Percentiles rank a stretch among this genome's conserved stretches.
phyloP scores from a whole-genome alignment of 768 basidiomycete species.

The Agrocybe praecox region DNA sequence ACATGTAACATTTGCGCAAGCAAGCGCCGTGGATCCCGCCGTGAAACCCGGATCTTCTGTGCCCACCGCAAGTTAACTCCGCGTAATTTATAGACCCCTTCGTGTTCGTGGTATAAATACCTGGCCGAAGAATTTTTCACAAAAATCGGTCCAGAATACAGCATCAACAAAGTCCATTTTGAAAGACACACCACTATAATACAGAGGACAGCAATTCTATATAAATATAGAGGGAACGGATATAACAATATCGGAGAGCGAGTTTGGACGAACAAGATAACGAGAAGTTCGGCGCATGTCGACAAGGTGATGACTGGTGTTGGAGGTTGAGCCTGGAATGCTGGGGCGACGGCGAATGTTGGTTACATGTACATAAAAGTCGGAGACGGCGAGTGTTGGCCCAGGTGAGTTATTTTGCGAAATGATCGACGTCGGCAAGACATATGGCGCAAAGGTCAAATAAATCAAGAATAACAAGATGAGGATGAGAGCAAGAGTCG shows the following conservation, averaged over 20 bases:
- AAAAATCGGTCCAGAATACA: background rate
- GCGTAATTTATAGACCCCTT: too few species aligned
- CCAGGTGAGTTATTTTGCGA: background rate
- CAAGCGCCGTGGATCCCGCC: background rate
- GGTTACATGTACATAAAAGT: background rate
- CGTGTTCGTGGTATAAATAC: too few species aligned
- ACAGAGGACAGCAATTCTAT: constrained; percentile 18
- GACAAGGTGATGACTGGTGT: background rate
- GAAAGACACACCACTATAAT: constrained; percentile 12
- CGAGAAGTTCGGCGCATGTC: constrained; percentile 1
- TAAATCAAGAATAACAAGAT: constrained; percentile 23
- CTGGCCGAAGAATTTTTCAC: too few species aligned
- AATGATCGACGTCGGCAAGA: constrained; percentile 1
- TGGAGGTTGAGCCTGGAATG: background rate
- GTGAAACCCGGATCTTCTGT: background rate
- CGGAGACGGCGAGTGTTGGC: background rate
- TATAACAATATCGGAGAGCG: constrained; percentile 8
- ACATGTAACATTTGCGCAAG: background rate
- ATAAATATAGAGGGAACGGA: constrained; percentile 15
- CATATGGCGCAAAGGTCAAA: constrained; percentile 17
- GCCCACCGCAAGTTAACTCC: background rate
- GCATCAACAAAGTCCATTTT: constrained; percentile 8
- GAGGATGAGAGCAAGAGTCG: constrained; percentile 14
- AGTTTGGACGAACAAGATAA: constrained; percentile 15
- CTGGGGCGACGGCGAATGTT: background rate